Evolutionary conservation across 2,329 filamentous ascomycete genomes (phyloP).

Genomic region (Exophiala dermatitidis): DNA sequence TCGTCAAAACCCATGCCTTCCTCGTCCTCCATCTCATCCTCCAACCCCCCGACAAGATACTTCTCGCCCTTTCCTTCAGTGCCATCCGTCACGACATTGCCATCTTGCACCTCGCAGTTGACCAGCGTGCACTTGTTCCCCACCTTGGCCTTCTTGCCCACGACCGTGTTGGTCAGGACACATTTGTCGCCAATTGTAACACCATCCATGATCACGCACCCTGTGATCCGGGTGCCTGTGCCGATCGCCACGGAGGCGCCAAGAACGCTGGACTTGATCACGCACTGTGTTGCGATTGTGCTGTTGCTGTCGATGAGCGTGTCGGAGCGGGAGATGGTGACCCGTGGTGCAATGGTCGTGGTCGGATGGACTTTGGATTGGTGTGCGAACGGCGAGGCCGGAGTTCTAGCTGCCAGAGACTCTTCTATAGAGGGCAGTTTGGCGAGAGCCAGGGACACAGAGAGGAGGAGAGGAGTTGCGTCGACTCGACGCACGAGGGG

Average conservation of each 20-base stretch:
- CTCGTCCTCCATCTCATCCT: constrained; percentile 33
- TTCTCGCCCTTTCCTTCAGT: constrained; percentile 56
- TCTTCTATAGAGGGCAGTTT: constrained; percentile 63
- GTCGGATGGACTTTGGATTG: constrained; percentile 73
- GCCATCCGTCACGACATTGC: constrained; percentile 74
- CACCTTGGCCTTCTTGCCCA: constrained; percentile 73
- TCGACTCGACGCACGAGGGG: constrained; percentile 82
- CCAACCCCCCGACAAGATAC: constrained; percentile 49
- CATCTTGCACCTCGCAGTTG: constrained; percentile 86
- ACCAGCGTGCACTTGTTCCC: constrained; percentile 75
- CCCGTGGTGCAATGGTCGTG: constrained; percentile 69
- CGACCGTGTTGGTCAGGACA: constrained; percentile 77
- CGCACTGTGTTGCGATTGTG: constrained; percentile 75
- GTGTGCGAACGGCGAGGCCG: constrained; percentile 68
- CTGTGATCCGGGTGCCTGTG: constrained; percentile 74
- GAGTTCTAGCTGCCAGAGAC: constrained; percentile 47
- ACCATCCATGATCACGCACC: constrained; percentile 89
- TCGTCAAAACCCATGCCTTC: constrained; percentile 30
- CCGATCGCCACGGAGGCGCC: constrained; percentile 82
- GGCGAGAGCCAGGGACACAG: constrained; percentile 75
- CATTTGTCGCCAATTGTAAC: constrained; percentile 76
- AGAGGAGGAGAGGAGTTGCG: constrained; percentile 71
- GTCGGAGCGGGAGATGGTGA: constrained; percentile 75
- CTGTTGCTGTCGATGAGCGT: constrained; percentile 83
- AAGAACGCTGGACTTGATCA: constrained; percentile 88